These are phyloP conservation scores for Geranium incanum DNA, from an alignment of 441 rosid genomes.

Conservation along the genomic window DNA sequence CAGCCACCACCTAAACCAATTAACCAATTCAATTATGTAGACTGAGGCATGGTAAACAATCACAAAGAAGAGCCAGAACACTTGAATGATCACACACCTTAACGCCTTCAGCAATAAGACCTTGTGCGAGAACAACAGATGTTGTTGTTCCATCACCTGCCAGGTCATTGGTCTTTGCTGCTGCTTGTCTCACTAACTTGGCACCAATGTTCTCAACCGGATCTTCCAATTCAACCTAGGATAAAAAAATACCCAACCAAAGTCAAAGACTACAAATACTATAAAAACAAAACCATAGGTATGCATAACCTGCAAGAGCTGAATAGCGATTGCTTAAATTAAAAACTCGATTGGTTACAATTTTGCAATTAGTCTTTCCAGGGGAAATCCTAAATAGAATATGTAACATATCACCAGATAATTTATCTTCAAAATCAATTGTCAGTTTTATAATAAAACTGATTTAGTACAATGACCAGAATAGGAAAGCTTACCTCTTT, in stretches of 20 bases:
- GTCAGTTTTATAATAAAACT: background rate
- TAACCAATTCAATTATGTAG: background rate
- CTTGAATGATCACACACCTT: conserved; percentile 41
- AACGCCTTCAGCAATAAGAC: conserved; percentile 88
- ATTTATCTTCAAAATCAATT: background rate
- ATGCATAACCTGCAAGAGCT: conserved; percentile 26
- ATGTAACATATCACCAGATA: background rate
- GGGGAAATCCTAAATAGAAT: background rate
- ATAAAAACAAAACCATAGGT: background rate
- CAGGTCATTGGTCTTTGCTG: conserved; percentile 92
- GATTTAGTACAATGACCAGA: background rate
- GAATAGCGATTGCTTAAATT: no score
- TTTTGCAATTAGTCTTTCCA: no score
- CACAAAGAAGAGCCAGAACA: background rate
- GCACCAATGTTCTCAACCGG: conserved; percentile 98
- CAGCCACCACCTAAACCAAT: conserved; percentile 70
- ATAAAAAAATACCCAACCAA: background rate
- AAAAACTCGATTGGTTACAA: no score
- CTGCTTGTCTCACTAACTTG: conserved; percentile 91
- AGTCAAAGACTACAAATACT: background rate
- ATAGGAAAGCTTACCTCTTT: conserved; percentile 50
- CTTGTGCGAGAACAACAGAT: conserved; percentile 96
- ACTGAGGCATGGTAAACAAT: background rate
- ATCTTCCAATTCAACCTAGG: conserved; percentile 88
- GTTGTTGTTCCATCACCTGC: conserved; percentile 98